phyloP scores from a whole-genome alignment of 2,329 filamentous ascomycete genomes.

The Cadophora luteo-olivacea region DNA sequence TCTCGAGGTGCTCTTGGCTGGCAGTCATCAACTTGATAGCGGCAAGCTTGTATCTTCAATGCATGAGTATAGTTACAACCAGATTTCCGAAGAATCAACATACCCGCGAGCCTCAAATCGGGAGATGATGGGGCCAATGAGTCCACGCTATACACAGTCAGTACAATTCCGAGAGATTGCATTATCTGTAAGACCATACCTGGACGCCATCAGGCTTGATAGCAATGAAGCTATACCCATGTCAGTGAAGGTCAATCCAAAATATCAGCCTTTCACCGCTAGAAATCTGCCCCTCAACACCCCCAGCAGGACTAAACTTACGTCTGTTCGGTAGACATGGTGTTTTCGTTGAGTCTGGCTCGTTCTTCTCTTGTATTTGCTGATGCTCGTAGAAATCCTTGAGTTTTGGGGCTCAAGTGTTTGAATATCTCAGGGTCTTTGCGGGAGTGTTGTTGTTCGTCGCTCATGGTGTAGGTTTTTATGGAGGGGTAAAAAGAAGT shows the following conservation, averaged over 20 bases:
- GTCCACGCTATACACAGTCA: constrained; percentile 74
- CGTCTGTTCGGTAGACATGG: constrained; percentile 87
- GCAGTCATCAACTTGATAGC: constrained; percentile 95
- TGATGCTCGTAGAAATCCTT: constrained; percentile 48
- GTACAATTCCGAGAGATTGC: constrained; percentile 15
- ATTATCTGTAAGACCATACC: constrained; percentile 61
- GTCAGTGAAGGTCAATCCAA: constrained; percentile 35
- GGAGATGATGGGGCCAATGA: constrained; percentile 95
- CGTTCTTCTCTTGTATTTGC: constrained; percentile 44
- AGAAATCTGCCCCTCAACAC: constrained; percentile 20
- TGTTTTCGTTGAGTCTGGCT: constrained; percentile 50
- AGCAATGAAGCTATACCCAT: constrained; percentile 86
- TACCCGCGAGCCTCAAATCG: constrained; percentile 97
- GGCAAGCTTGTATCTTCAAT: constrained; percentile 88
- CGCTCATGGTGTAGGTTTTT: constrained; percentile 31
- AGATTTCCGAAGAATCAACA: constrained; percentile 44
- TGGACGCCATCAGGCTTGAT: constrained; percentile 99
- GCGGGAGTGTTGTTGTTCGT: constrained; percentile 34
- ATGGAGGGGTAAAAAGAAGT: constrained; percentile 27
- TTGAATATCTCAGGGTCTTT: constrained; percentile 52
- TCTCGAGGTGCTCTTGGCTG: constrained; percentile 93
- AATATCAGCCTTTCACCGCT: constrained; percentile 36
- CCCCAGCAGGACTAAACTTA: constrained; percentile 48
- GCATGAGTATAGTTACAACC: constrained; percentile 18
- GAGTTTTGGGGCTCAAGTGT: constrained; percentile 55